A percentile compares a stretch with the other conserved stretches of the same genome.
Evolutionary conservation across 2,329 filamentous ascomycete genomes (phyloP).

Genomic region (Trichoderma atroviride): DNA sequence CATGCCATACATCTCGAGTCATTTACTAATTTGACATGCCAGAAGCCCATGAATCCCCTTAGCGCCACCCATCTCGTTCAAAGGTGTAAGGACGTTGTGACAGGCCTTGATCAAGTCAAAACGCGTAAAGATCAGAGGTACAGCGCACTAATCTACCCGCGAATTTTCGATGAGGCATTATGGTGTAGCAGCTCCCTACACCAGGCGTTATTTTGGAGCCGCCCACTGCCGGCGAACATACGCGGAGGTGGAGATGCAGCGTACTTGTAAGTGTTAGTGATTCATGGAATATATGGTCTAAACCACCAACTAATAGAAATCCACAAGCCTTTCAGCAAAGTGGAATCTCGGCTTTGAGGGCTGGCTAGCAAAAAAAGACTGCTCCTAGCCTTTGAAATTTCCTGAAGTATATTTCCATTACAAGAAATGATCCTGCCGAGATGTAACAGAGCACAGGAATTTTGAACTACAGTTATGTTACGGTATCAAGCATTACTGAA

Average conservation of each 20-base stretch:
- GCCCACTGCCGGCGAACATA: slow-evolving; percentile 15
- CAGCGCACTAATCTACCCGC: slow-evolving; percentile 8
- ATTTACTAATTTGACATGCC: background rate
- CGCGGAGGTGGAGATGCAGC: slow-evolving; percentile 20
- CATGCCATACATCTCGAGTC: background rate
- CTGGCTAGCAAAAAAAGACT: background rate
- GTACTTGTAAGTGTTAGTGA: background rate
- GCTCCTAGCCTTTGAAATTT: background rate
- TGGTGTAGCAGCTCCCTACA: slow-evolving; percentile 17
- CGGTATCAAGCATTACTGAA: slow-evolving; percentile 1
- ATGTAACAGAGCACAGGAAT: background rate
- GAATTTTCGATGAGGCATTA: slow-evolving; percentile 8
- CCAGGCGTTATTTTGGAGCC: slow-evolving; percentile 13
- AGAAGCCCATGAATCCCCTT: background rate
- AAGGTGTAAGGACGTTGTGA: background rate
- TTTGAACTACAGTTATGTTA: background rate
- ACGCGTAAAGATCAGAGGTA: background rate
- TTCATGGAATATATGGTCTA: background rate
- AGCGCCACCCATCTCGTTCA: background rate
- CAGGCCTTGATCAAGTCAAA: background rate
- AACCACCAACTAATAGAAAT: background rate
- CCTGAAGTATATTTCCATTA: background rate
- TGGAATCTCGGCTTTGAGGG: background rate
- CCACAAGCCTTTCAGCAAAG: background rate
- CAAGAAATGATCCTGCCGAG: background rate